phyloP scores from a whole-genome alignment of 2,329 filamentous ascomycete genomes.

The Arthrocladium fulminans region DNA sequence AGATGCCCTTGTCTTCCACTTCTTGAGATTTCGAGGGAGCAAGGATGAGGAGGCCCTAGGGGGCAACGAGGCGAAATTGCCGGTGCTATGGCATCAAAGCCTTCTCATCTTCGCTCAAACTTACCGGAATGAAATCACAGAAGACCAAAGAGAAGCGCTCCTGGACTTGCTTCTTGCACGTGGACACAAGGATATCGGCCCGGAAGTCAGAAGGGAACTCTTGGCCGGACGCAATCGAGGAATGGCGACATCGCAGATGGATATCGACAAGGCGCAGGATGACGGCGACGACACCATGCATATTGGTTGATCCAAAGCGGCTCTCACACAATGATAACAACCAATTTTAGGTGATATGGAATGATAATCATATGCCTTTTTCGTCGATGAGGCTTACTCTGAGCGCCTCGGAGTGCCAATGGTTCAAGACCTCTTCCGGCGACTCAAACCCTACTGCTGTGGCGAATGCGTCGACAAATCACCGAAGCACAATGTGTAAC shows the following conservation, averaged over 20 bases:
- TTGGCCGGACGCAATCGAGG: conserved; percentile 81
- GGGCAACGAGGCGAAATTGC: conserved; percentile 52
- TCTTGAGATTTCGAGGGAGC: conserved; percentile 69
- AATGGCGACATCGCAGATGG: conserved; percentile 55
- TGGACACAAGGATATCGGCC: conserved; percentile 80
- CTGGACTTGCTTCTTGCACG: conserved; percentile 76
- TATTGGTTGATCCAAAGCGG: neutral
- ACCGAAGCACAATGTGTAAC: neutral
- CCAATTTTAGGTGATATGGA: neutral
- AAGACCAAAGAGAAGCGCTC: conserved; percentile 85
- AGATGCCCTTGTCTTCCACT: conserved; percentile 92
- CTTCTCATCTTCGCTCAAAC: conserved; percentile 85
- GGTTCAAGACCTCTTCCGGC: too few species aligned
- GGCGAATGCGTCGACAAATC: neutral
- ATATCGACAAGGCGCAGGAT: conserved; percentile 58
- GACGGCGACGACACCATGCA: conserved; percentile 23
- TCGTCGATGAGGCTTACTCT: neutral
- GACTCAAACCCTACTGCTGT: neutral
- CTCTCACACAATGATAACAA: neutral
- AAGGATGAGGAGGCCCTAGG: conserved; percentile 52
- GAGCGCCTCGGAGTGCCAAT: neutral
- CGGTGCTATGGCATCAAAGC: conserved; percentile 94
- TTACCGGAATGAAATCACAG: conserved; percentile 92
- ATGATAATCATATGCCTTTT: neutral
- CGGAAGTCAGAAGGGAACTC: conserved; percentile 81